phyloP scores from a whole-genome alignment of 1,139 yeast species.

The Diutina sp. region DNA sequence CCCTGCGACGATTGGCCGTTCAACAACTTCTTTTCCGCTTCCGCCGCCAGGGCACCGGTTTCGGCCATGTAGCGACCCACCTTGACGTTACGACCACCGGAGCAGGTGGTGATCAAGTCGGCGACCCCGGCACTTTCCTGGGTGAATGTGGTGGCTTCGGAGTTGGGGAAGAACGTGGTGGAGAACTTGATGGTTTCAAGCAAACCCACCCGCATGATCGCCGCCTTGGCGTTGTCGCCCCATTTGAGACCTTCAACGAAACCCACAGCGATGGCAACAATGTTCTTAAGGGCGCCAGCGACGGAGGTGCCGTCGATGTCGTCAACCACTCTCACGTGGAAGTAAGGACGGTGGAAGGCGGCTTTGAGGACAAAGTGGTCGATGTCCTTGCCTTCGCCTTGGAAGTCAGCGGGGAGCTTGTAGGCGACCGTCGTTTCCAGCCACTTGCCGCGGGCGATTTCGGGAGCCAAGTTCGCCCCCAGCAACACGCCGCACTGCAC shows the following conservation, averaged over 20 bases:
- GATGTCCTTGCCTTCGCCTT: constrained; percentile 63
- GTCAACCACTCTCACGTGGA: constrained; percentile 80
- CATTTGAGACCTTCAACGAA: constrained; percentile 93
- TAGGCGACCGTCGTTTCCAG: constrained; percentile 93
- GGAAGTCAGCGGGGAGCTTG: constrained; percentile 54
- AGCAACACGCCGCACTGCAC: constrained; percentile 88
- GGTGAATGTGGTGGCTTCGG: constrained; percentile 67
- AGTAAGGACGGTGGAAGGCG: constrained; percentile 87
- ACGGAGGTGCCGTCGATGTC: constrained; percentile 91
- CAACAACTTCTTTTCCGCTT: constrained; percentile 68
- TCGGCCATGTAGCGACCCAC: constrained; percentile 74
- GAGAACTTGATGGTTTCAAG: constrained; percentile 68
- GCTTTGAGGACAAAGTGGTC: constrained; percentile 57
- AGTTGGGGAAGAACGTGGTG: constrained; percentile 15
- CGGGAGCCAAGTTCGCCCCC: constrained; percentile 92
- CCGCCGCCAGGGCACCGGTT: constrained; percentile 57
- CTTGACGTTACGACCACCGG: constrained; percentile 90
- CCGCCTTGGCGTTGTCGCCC: constrained; percentile 97
- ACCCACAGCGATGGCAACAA: constrained; percentile 88
- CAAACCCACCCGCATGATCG: constrained; percentile 87
- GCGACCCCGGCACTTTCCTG: constrained; percentile 95
- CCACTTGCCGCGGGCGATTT: constrained; percentile 88
- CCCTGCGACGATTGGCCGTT: constrained; percentile 97
- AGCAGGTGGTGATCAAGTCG: constrained; percentile 89
- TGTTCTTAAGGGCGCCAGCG: constrained; percentile 92